Evolutionary conservation across 2,329 filamentous ascomycete genomes (phyloP).

Genomic region (Aspergillus ruber): DNA sequence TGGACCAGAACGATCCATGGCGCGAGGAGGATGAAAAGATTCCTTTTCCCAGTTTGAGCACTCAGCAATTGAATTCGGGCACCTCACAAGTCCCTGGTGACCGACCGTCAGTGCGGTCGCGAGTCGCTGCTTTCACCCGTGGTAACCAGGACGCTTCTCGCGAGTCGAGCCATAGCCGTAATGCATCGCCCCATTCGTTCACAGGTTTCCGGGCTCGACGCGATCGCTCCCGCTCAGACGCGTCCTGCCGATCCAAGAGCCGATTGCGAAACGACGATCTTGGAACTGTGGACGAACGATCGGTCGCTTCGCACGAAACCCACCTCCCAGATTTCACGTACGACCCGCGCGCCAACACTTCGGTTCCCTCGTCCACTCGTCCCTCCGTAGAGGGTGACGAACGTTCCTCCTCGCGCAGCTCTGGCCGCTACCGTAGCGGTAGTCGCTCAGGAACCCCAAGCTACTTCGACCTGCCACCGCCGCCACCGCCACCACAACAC

Average conservation of each 20-base stretch:
- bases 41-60: slow-evolving; percentile 21
- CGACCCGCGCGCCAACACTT: slow-evolving; percentile 18
- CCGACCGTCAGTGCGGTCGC: slow-evolving; percentile 14
- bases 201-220: slow-evolving; percentile 32
- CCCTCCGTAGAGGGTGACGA: slow-evolving; percentile 22
- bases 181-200: slow-evolving; percentile 32
- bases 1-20: slow-evolving; percentile 25
- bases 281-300: slow-evolving; percentile 45
- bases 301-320: slow-evolving; percentile 25
- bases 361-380: slow-evolving; percentile 29
- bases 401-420: slow-evolving; percentile 33
- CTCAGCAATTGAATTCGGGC: slow-evolving; percentile 30
- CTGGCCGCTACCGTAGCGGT: slow-evolving; percentile 34
- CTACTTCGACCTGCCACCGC: slow-evolving; percentile 29
- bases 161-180: slow-evolving; percentile 31
- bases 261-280: slow-evolving; percentile 48
- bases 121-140: slow-evolving; percentile 3
- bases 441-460: slow-evolving; percentile 30
- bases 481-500: slow-evolving; percentile 18
- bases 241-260: slow-evolving; percentile 50
- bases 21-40: slow-evolving; percentile 33
- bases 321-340: slow-evolving; percentile 17
- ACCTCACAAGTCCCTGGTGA: slow-evolving; percentile 25
- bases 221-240: slow-evolving; percentile 51
- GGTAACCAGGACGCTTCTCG: slow-evolving; percentile 27